These are phyloP conservation scores for Mucor mucedo DNA, from an alignment of 371 early-diverging fungal species.

Conservation along the genomic window DNA sequence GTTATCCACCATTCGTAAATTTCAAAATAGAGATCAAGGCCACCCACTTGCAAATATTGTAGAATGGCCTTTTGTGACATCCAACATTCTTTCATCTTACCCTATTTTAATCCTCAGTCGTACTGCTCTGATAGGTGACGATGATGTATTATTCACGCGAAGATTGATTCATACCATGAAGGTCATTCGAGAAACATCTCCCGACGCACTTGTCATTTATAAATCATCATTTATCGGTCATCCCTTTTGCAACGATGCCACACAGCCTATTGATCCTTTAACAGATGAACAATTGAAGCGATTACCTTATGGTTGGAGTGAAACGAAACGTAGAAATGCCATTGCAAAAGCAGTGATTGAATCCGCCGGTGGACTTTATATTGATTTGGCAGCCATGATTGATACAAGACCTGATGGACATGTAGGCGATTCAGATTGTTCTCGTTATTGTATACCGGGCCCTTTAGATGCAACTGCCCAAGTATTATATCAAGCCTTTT, in stretches of 20 bases:
- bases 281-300: slow-evolving; percentile 36
- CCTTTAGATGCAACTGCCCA: slow-evolving; percentile 61
- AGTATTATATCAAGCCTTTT: slow-evolving; percentile 55
- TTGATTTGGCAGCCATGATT: slow-evolving; percentile 59
- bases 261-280: slow-evolving; percentile 39
- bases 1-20: slow-evolving; percentile 44
- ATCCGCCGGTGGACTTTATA: slow-evolving; percentile 61
- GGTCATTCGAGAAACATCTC: slow-evolving; percentile 44
- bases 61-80: slow-evolving; percentile 57
- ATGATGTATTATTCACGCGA: slow-evolving; percentile 50
- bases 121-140: slow-evolving; percentile 40
- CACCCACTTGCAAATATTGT: slow-evolving; percentile 46
- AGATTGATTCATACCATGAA: slow-evolving; percentile 53
- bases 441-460: slow-evolving; percentile 69
- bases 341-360: slow-evolving; percentile 62
- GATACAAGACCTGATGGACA: slow-evolving; percentile 64
- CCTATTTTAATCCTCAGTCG: slow-evolving; percentile 59
- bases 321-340: slow-evolving; percentile 55
- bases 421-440: slow-evolving; percentile 66
- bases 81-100: slow-evolving; percentile 41
- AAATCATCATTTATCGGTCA: slow-evolving; percentile 57
- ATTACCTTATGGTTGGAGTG: slow-evolving; percentile 61
- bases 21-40: slow-evolving; percentile 39
- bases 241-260: slow-evolving; percentile 50
- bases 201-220: slow-evolving; percentile 57